A percentile compares a stretch with the other conserved stretches of the same genome.
Evolutionary conservation across 768 basidiomycete genomes (phyloP).

Genomic region (Dacryopinax primogenitus): DNA sequence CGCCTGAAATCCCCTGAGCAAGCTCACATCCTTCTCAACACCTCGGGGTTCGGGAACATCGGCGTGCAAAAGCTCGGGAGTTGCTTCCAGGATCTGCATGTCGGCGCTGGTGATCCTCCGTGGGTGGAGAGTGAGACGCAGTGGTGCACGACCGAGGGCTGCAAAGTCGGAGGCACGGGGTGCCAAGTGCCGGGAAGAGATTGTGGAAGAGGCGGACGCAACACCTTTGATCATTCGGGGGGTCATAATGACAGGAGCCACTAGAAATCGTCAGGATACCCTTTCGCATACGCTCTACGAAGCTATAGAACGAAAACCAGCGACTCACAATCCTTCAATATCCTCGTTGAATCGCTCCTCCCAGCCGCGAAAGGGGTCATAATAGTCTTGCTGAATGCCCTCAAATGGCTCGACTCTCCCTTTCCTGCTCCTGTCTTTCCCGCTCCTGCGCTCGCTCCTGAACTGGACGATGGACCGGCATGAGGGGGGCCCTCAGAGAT

Average conservation of each 20-base stretch:
- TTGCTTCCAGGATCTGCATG: slow-evolving; percentile 70
- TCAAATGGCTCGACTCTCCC: background rate
- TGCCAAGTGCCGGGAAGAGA: slow-evolving; percentile 25
- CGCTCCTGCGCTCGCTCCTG: too few species aligned
- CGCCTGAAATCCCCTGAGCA: slow-evolving; percentile 85
- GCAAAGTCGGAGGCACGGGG: slow-evolving; percentile 50
- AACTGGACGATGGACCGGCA: background rate
- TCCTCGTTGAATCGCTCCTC: background rate
- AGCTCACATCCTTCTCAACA: slow-evolving; percentile 57
- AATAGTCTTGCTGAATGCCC: background rate
- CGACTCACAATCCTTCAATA: background rate
- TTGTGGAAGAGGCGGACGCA: slow-evolving; percentile 46
- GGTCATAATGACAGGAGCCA: slow-evolving; percentile 84
- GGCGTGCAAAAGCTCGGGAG: slow-evolving; percentile 55
- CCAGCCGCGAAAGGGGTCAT: background rate
- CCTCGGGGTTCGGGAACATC: slow-evolving; percentile 65
- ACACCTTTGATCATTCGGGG: slow-evolving; percentile 66
- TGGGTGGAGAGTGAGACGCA: slow-evolving; percentile 49
- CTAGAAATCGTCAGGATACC: too few species aligned
- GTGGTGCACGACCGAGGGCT: slow-evolving; percentile 64
- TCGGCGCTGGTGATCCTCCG: slow-evolving; percentile 69
- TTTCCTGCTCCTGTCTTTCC: too few species aligned
- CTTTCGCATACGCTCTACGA: too few species aligned
- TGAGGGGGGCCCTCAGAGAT: background rate
- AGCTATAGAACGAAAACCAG: too few species aligned